phyloP scores from a whole-genome alignment of 148 eudicot species.

The Chenopodium quinoa region DNA sequence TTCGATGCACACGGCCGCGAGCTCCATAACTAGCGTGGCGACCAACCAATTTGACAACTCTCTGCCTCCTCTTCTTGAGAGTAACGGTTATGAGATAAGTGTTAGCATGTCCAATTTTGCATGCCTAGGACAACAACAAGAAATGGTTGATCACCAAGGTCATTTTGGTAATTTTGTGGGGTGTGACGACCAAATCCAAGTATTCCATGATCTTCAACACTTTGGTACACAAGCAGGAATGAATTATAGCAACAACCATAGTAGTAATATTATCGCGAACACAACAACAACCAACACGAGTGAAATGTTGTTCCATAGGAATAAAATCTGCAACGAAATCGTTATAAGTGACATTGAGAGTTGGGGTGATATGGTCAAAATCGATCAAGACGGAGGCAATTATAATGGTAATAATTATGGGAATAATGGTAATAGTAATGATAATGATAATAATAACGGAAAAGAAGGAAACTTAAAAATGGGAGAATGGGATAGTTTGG shows the following conservation, averaged over 20 bases:
- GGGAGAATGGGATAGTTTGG: constrained; percentile 78
- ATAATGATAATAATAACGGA: constrained; percentile 24
- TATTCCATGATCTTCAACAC: neutral
- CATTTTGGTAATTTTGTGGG: neutral
- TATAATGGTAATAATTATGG: neutral
- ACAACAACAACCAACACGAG: neutral
- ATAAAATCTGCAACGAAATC: neutral
- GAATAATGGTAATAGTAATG: neutral
- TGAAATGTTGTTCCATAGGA: neutral
- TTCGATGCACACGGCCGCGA: constrained; percentile 21
- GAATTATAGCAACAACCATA: too few species aligned
- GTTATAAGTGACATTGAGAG: constrained; percentile 1
- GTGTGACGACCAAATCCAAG: neutral
- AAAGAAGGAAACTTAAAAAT: constrained; percentile 49
- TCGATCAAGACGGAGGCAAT: neutral
- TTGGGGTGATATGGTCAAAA: constrained; percentile 10
- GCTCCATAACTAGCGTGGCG: neutral
- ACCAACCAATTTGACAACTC: constrained; percentile 23
- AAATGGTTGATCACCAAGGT: neutral
- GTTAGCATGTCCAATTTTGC: constrained; percentile 8
- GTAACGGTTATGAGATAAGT: neutral
- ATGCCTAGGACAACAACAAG: constrained; percentile 1
- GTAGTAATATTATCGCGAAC: neutral
- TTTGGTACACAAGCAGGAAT: neutral
- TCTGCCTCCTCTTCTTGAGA: constrained; percentile 16